phyloP scores from a whole-genome alignment of 192 early-diverging fungal species.

The Coemansia sp. region DNA sequence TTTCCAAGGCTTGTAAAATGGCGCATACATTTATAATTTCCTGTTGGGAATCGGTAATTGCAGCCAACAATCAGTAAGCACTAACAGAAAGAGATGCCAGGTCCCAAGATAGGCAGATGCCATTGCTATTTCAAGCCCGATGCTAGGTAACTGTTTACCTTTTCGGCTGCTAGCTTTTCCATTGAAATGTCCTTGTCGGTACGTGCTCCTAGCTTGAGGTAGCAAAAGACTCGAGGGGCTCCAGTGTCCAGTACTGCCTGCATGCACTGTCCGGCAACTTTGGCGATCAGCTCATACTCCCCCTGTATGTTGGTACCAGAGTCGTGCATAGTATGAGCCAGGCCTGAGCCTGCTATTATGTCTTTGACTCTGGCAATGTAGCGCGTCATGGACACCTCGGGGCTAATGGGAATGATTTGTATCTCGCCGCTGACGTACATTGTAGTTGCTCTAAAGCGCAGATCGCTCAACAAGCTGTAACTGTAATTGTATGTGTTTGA shows the following conservation, averaged over 20 bases:
- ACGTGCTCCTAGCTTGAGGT: conserved; percentile 40
- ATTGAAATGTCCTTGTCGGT: conserved; percentile 36
- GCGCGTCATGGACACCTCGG: conserved; percentile 31
- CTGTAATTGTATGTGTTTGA: neutral
- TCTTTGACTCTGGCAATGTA: conserved; percentile 40
- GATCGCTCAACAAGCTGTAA: no score
- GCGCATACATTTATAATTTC: no score
- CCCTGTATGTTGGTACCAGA: conserved; percentile 47
- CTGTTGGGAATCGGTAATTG: no score
- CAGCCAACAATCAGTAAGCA: no score
- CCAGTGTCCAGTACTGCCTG: conserved; percentile 41
- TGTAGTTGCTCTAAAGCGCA: neutral
- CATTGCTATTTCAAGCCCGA: no score
- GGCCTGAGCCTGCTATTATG: conserved; percentile 33
- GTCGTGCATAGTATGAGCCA: conserved; percentile 49
- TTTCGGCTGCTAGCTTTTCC: conserved; percentile 28
- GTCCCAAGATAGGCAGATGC: no score
- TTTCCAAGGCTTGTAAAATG: no score
- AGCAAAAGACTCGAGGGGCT: conserved; percentile 42
- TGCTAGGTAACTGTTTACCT: conserved; percentile 24
- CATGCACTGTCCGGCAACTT: conserved; percentile 40
- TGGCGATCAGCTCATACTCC: conserved; percentile 31
- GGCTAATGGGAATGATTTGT: conserved; percentile 39
- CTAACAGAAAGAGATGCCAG: no score
- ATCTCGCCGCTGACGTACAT: conserved; percentile 49